Conservation (phyloP, 2,329 filamentous ascomycete genomes). For the Ustilaginoidea virens region DNA sequence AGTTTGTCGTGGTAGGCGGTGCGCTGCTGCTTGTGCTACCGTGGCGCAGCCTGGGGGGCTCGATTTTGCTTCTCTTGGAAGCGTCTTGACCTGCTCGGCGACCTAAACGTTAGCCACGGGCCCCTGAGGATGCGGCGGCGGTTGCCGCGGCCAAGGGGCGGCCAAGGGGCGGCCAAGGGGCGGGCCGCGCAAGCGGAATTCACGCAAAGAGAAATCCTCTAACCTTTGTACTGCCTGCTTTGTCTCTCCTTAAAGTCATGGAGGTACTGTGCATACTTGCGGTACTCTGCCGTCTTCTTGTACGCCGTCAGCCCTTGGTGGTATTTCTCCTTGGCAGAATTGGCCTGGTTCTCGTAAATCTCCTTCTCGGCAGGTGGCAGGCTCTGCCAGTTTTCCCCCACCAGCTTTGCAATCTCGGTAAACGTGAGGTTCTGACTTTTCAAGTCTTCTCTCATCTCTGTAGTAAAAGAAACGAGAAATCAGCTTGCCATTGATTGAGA, state of each 20-base stretch:
- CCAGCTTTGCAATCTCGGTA: slow-evolving; percentile 69
- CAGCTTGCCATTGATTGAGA: not conserved
- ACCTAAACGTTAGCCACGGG: not conserved
- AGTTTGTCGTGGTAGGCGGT: slow-evolving; percentile 19
- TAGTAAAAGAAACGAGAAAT: not conserved
- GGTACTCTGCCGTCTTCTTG: slow-evolving; percentile 59
- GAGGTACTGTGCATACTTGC: slow-evolving; percentile 55
- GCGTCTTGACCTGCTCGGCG: slow-evolving; percentile 18
- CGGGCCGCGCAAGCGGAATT: too few species aligned
- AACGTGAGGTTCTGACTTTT: slow-evolving; percentile 66
- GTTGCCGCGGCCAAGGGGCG: too few species aligned
- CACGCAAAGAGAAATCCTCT: too few species aligned
- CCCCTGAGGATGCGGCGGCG: not conserved
- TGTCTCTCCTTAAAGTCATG: slow-evolving; percentile 67
- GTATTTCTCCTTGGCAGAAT: slow-evolving; percentile 61
- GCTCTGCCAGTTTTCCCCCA: slow-evolving; percentile 70
- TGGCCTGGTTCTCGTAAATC: slow-evolving; percentile 56
- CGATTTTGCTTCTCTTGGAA: slow-evolving; percentile 32
- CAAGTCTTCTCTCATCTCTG: slow-evolving; percentile 62
- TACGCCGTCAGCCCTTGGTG: slow-evolving; percentile 58
- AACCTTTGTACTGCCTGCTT: slow-evolving; percentile 38
- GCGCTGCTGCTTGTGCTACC: slow-evolving; percentile 25
- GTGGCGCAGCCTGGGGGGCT: slow-evolving; percentile 19
- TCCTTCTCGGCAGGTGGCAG: slow-evolving; percentile 53
- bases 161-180: too few species aligned